Evolutionary conservation across 495 filamentous ascomycete species (phyloP), one percentile per base, ranked within the genome.

Genomic region (Hypoxylon fuscum): DNA sequence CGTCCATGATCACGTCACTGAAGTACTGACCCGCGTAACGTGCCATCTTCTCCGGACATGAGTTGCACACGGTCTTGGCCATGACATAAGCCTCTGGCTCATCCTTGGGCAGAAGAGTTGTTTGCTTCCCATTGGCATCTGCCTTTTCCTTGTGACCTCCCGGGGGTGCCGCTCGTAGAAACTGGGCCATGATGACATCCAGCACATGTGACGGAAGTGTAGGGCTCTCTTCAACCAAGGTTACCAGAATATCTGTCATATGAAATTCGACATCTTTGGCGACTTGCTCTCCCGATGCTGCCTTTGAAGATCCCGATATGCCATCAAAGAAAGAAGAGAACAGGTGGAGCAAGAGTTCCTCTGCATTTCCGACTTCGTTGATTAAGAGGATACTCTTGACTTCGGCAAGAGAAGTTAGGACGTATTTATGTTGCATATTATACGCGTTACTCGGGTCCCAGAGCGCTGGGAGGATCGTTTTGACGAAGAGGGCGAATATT

Each of bases 171-270:
- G 91, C 91, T 58, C 95, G 86, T 40, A 98, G 79, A 69, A 99
- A 99, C 72, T 99, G 95, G 3, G 92, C 92, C 59, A 98, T 87
- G 57, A 99, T 92, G 10, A 93, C 87, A 68, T 99, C 94, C n/a
- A 97, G 83, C 1, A 95, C 91, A 55, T 91, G 87, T 0, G 86
- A 76, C 0, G 96, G 90, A 2, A 99, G 79, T n/a, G 83, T 86
- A 11, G 83, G 77, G 32, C 88, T 87, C 73, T 99, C 95, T 62
- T 98, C 96, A 18, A 98, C 88, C 37, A 99, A 79, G 2, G 87
- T 90, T 2, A 88, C 86, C 14, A 99, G 81, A 20, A 98, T 82
- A 38, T 87, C 84, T 4, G 88, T 95, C 92, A 98, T 93, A 66
- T 93, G 86, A 61, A 89, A 91, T 68, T 97, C 92, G 42, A 98